A percentile compares a stretch with the other conserved stretches of the same genome.
These are phyloP conservation scores for Phytophthora palmivora DNA, from an alignment of 352 stramenopile species.

Conservation along the genomic window DNA sequence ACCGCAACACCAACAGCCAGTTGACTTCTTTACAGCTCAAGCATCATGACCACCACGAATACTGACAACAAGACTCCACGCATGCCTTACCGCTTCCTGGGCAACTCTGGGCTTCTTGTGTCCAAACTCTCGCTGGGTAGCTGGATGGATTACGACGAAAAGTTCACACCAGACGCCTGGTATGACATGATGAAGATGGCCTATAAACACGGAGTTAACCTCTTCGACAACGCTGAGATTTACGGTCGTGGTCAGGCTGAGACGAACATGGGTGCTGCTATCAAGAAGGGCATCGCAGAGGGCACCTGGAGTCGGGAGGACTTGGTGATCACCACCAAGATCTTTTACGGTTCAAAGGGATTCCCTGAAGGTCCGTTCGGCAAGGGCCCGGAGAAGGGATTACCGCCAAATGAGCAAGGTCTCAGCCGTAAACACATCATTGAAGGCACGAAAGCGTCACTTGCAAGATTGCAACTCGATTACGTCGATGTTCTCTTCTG, in stretches of 20 bases:
- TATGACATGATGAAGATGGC: slow-evolving; percentile 27
- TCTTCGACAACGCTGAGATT: slow-evolving; percentile 32
- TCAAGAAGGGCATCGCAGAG: slow-evolving; percentile 39
- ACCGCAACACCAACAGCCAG: neutral
- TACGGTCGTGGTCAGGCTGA: slow-evolving; percentile 22
- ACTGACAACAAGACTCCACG: neutral
- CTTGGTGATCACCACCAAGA: slow-evolving; percentile 71
- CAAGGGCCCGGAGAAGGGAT: too few relatives aligned
- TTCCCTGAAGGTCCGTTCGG: neutral
- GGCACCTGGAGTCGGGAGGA: slow-evolving; percentile 38
- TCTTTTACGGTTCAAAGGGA: slow-evolving; percentile 47
- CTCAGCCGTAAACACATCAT: slow-evolving; percentile 57
- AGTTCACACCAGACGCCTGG: slow-evolving; percentile 31
- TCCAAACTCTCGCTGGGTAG: slow-evolving; percentile 33
- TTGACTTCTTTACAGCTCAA: too few relatives aligned
- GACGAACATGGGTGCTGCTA: slow-evolving; percentile 38
- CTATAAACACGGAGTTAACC: slow-evolving; percentile 46
- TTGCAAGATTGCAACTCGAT: slow-evolving; percentile 46
- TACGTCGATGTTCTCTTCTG: slow-evolving; percentile 59
- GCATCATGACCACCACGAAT: too few relatives aligned
- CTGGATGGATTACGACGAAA: slow-evolving; percentile 22
- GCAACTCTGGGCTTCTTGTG: slow-evolving; percentile 33
- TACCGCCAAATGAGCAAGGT: slow-evolving; percentile 31
- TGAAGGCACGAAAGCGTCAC: slow-evolving; percentile 48
- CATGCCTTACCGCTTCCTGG: slow-evolving; percentile 34